These are phyloP conservation scores for Neurospora sp. DNA, from an alignment of 495 filamentous ascomycete genomes.

Conservation along the genomic window DNA sequence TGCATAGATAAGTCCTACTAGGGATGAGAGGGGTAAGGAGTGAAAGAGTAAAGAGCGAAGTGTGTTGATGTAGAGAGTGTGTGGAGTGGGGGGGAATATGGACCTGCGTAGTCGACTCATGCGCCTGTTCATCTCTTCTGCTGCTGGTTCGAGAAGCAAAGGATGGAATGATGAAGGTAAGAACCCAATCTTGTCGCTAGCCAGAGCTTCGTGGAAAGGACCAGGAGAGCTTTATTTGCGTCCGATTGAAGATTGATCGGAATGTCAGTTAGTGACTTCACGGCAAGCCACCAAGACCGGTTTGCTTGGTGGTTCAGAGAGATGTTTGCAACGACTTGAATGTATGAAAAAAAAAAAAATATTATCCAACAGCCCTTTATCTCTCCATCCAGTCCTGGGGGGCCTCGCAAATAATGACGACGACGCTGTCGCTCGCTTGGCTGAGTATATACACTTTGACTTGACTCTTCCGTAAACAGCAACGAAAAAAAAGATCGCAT, in stretches of 20 bases:
- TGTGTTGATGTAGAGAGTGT: background rate
- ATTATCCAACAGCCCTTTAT: background rate
- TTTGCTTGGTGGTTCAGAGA: background rate
- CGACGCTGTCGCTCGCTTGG: background rate
- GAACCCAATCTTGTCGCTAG: too few relatives aligned
- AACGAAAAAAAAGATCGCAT: background rate
- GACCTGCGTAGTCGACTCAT: background rate
- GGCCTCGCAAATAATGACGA: background rate
- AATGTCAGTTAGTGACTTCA: too few relatives aligned
- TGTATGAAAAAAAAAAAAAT: background rate
- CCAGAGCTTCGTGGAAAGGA: too few relatives aligned
- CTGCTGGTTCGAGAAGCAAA: background rate
- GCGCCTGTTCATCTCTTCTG: background rate
- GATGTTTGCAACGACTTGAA: background rate
- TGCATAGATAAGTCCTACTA: background rate
- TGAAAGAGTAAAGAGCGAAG: background rate
- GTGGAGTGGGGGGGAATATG: background rate
- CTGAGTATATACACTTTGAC: background rate
- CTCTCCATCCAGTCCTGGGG: background rate
- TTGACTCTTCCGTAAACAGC: background rate
- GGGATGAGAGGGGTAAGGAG: background rate
- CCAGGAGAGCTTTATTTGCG: too few relatives aligned
- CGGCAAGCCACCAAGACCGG: too few relatives aligned
- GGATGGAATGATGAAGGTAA: background rate
- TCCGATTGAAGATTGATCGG: too few relatives aligned